Base-by-base conservation (phyloP, 2,329 filamentous ascomycete species). In the Teratosphaeria epicoccoides region DNA sequence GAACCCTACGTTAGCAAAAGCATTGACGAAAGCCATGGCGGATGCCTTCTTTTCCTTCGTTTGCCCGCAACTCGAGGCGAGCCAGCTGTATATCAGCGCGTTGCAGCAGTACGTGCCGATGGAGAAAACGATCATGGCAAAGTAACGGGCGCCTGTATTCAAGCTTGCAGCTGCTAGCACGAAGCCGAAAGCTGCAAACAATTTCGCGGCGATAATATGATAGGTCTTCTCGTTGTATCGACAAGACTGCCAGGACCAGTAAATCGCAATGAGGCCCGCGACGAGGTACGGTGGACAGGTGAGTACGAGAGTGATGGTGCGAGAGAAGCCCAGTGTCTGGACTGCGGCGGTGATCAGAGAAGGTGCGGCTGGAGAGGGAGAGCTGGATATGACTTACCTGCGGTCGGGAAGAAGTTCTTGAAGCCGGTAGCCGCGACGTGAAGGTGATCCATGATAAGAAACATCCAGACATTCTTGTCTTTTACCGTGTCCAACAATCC, bases 61-160 rank as follows among this genome's bases (percentile, higher is more conserved):
- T 0, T 76, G 72, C 0, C 76, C 72, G 25, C 79, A 71, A 1
- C 72, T 70, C 33, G 70, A 73, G 1, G 73, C 71, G 47, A 79
- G 76, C 77, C 76, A 78, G 3, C 70, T 68, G 3, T 85, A 72
- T 0, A 76, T 75, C 1, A 85, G 80, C 1, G 84, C 81, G 59
- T 80, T 85, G 28, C 76, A 76, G 1, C 75, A 73, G 60, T 84
- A 84, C 0, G 47, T 26, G 14, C 45, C 77, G 75, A 0, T 79
- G 74, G 24, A 28, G 24, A 50, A 50, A 11, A 50, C 49, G 22
- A 45, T 29, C 51, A 65, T 61, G 43, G 64, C 60, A 56, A 62
- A 64, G 55, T 65, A 62, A 10, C 58, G 55, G 6, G 64, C 68
- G 3, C 65, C 65, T 0, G 63, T 60, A 49, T 71, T 70, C n/a